Conservation (phyloP, 345 rosid species). For the Reutealis trisperma region DNA sequence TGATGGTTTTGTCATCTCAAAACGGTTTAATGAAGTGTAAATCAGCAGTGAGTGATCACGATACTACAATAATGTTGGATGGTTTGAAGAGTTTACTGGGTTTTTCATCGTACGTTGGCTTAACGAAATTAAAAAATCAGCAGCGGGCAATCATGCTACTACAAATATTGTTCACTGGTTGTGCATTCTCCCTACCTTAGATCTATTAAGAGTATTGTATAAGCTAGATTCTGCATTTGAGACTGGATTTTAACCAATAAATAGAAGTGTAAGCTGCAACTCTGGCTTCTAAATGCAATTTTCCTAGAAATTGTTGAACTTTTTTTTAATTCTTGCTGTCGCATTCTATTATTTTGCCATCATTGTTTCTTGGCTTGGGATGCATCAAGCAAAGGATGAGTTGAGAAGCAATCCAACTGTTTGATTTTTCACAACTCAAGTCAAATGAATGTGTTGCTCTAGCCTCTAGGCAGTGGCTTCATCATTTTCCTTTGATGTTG, state of each 20-base stretch:
- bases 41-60: neutral
- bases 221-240: neutral
- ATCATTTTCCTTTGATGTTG: neutral
- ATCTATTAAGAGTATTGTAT: neutral
- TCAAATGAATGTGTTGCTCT: neutral
- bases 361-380: neutral
- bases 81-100: neutral
- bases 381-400: neutral
- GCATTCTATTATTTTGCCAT: neutral
- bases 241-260: slow-evolving; percentile 1
- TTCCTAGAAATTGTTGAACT: neutral
- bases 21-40: slow-evolving; percentile 9
- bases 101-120: neutral
- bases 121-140: neutral
- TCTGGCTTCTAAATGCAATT: neutral
- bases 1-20: neutral
- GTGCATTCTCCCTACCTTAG: neutral
- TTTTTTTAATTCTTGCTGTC: neutral
- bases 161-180: neutral
- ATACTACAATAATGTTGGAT: neutral
- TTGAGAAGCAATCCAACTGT: neutral
- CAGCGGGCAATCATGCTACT: neutral
- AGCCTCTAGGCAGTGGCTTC: neutral
- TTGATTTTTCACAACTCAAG: neutral
- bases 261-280: neutral